phyloP scores from a whole-genome alignment of 2,329 filamentous ascomycete species.

The Fusarium kyushuense region DNA sequence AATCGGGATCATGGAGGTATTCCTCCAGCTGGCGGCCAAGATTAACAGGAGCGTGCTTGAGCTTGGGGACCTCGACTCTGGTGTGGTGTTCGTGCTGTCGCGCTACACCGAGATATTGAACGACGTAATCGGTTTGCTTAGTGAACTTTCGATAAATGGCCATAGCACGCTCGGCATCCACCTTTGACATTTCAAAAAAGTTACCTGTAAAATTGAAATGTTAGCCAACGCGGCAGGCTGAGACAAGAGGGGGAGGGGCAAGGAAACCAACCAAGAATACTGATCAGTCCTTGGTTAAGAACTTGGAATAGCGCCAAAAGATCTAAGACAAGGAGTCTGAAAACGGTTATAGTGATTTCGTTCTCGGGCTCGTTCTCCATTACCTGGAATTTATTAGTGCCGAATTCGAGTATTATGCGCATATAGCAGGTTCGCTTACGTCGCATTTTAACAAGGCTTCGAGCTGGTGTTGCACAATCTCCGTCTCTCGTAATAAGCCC shows the following conservation, averaged over 20 bases:
- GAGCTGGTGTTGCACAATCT: constrained; percentile 89
- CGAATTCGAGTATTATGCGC: neutral
- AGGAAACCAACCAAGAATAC: constrained; percentile 80
- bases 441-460: constrained; percentile 88
- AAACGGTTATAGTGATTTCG: constrained; percentile 95
- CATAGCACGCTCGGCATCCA: constrained; percentile 92
- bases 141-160: constrained; percentile 93
- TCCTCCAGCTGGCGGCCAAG: constrained; percentile 91
- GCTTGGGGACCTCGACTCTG: constrained; percentile 91
- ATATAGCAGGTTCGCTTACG: constrained; percentile 62
- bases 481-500: constrained; percentile 90
- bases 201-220: constrained; percentile 70
- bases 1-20: constrained; percentile 93
- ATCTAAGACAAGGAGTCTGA: constrained; percentile 90
- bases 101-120: constrained; percentile 88
- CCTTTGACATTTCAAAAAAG: constrained; percentile 97
- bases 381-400: constrained; percentile 65
- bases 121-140: constrained; percentile 90
- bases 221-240: constrained; percentile 21
- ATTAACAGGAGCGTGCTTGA: constrained; percentile 96
- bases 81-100: constrained; percentile 93
- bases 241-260: constrained; percentile 26
- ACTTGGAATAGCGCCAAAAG: constrained; percentile 91
- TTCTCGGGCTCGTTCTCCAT: constrained; percentile 92
- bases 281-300: constrained; percentile 97